These are phyloP conservation scores for Podaxis mareebaensis DNA, from an alignment of 768 basidiomycete species.

Conservation along the genomic window DNA sequence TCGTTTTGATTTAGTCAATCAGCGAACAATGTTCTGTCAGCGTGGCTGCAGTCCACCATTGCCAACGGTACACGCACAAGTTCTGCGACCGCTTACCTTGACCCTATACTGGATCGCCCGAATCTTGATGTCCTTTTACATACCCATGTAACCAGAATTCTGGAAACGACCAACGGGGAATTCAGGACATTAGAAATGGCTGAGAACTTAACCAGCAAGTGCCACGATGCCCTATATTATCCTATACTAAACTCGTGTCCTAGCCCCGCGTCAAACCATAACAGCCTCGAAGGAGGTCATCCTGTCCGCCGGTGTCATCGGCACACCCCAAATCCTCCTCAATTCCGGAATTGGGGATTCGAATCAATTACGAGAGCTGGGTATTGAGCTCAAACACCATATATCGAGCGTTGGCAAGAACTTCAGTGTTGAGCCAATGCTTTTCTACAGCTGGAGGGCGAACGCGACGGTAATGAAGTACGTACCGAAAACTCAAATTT, in stretches of 20 bases:
- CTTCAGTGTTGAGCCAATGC: constrained; percentile 3
- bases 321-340: constrained; percentile 9
- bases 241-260: background rate
- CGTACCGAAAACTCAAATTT: too few relatives aligned
- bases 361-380: background rate
- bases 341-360: constrained; percentile 12
- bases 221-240: background rate
- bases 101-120: constrained; percentile 8
- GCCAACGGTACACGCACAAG: constrained; percentile 15
- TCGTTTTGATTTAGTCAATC: background rate
- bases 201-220: constrained; percentile 1
- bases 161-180: background rate
- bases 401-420: constrained; percentile 11
- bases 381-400: background rate
- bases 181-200: constrained; percentile 8
- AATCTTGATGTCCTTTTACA: constrained; percentile 7
- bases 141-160: constrained; percentile 3
- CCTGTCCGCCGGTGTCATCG: constrained; percentile 6
- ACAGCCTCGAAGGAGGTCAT: constrained; percentile 9
- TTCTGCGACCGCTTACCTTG: constrained; percentile 10
- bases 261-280: constrained; percentile 1
- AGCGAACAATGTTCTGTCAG: background rate
- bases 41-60: constrained; percentile 12
- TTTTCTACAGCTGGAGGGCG: constrained; percentile 4
- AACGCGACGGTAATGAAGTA: constrained; percentile 6